Conservation (phyloP, 2,329 filamentous ascomycete species). For the Xylariaceae sp. region DNA sequence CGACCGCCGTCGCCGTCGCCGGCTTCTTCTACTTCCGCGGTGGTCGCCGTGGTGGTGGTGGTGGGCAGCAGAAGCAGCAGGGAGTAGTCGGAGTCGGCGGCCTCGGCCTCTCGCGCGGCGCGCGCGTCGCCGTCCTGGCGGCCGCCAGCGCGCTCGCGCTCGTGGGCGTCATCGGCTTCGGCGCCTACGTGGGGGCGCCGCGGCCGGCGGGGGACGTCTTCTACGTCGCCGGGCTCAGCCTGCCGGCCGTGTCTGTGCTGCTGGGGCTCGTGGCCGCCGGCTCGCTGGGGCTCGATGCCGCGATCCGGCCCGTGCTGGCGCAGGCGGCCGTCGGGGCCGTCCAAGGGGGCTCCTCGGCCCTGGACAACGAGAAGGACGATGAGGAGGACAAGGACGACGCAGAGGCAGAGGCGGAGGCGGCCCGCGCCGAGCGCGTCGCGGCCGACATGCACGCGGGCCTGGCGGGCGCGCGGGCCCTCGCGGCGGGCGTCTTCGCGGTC, state of each 20-base stretch:
- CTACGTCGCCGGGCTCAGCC: conserved; percentile 15
- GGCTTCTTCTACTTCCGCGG: conserved; percentile 27
- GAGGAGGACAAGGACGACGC: too few species aligned
- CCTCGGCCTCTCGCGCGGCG: conserved; percentile 25
- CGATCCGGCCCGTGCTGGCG: conserved; percentile 35
- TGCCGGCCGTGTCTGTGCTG: conserved; percentile 36
- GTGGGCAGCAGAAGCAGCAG: too few species aligned
- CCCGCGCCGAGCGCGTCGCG: conserved; percentile 36
- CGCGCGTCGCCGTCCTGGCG: conserved; percentile 28
- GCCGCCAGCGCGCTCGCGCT: conserved; percentile 31
- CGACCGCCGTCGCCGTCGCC: conserved; percentile 24
- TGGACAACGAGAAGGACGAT: too few species aligned
- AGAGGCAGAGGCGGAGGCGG: conserved; percentile 38
- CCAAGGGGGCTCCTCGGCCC: conserved; percentile 38
- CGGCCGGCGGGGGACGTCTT: conserved; percentile 11
- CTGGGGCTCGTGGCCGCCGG: conserved; percentile 41
- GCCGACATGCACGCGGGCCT: conserved; percentile 41
- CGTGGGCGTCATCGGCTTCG: conserved; percentile 36
- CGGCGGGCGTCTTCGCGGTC: conserved; percentile 36
- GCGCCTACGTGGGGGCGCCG: conserved; percentile 31
- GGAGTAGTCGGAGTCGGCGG: too few species aligned
- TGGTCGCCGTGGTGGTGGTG: too few species aligned
- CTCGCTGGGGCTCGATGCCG: conserved; percentile 31
- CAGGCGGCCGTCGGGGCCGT: conserved; percentile 39
- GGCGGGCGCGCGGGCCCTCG: conserved; percentile 31